Evolutionary conservation across 129 eudicot genomes (phyloP).

Genomic region (Arctium minus): DNA sequence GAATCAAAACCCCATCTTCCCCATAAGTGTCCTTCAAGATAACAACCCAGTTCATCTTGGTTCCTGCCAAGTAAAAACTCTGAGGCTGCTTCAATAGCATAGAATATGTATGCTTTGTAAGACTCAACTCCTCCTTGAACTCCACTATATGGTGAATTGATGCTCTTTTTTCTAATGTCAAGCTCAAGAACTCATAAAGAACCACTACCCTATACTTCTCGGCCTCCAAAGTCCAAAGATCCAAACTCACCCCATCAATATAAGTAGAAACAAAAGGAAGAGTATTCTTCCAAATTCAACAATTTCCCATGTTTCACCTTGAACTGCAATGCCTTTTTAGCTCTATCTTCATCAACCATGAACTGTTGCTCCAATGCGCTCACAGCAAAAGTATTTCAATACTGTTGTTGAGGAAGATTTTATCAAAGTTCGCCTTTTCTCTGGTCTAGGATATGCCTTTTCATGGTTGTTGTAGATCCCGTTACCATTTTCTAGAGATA

Average conservation of each 20-base stretch:
- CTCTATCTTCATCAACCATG: conserved; percentile 72
- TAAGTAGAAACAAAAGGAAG: conserved; percentile 94
- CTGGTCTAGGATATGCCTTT: no score
- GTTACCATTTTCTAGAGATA: no score
- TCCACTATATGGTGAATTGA: conserved; percentile 90
- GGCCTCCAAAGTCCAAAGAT: conserved; percentile 82
- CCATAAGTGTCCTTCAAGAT: conserved; percentile 84
- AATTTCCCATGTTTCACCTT: conserved; percentile 65
- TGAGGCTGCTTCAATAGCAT: conserved; percentile 84
- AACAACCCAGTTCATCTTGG: conserved; percentile 98
- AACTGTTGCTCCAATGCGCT: conserved; percentile 72
- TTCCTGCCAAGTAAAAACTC: conserved; percentile 93
- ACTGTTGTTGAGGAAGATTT: conserved; percentile 31
- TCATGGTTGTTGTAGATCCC: no score
- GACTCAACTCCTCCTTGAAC: conserved; percentile 92
- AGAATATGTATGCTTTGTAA: conserved; percentile 80
- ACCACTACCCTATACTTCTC: conserved; percentile 91
- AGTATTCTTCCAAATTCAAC: conserved; percentile 66
- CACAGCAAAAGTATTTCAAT: conserved; percentile 65
- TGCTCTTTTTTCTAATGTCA: conserved; percentile 97
- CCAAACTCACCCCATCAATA: conserved; percentile 71
- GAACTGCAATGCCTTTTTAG: conserved; percentile 62
- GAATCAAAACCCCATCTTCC: conserved; percentile 62
- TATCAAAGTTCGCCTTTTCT: no score
- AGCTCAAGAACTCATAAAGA: conserved; percentile 87